Conservation (phyloP, 352 stramenopile genomes). For the Globisporangium spinosum region DNA sequence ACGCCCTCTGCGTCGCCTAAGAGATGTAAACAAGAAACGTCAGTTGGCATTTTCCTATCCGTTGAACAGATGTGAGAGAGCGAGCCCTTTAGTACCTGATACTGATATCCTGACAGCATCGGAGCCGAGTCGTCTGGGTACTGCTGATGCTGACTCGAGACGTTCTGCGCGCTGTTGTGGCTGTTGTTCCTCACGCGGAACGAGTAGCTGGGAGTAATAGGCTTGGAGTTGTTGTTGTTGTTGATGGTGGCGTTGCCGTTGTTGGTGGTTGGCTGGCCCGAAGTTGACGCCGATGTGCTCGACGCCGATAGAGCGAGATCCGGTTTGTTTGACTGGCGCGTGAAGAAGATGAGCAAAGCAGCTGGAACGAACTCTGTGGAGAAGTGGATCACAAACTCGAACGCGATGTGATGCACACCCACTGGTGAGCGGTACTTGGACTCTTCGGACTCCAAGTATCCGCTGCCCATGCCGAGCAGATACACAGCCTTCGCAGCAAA, state of each 20-base stretch:
- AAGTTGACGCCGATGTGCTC: slow-evolving; percentile 24
- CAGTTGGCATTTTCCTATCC: neutral
- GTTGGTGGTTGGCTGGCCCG: slow-evolving; percentile 7
- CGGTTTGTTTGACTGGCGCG: slow-evolving; percentile 28
- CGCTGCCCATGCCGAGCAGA: slow-evolving; percentile 64
- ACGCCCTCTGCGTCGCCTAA: slow-evolving; percentile 41
- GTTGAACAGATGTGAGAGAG: neutral
- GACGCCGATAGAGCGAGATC: slow-evolving; percentile 28
- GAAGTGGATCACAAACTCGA: slow-evolving; percentile 71
- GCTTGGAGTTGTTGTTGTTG: slow-evolving; percentile 30
- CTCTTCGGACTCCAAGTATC: slow-evolving; percentile 57
- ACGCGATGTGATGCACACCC: slow-evolving; percentile 64
- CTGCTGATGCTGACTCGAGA: slow-evolving; percentile 16
- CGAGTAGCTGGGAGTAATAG: slow-evolving; percentile 34
- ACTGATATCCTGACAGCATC: slow-evolving; percentile 65
- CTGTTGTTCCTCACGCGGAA: slow-evolving; percentile 34
- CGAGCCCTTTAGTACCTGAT: slow-evolving; percentile 34
- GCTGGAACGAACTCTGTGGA: slow-evolving; percentile 70
- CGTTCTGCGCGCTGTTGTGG: slow-evolving; percentile 25
- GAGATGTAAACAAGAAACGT: neutral
- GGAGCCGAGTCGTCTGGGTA: slow-evolving; percentile 48
- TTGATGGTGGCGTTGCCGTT: slow-evolving; percentile 22
- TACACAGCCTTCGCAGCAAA: slow-evolving; percentile 69
- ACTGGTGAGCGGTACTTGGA: slow-evolving; percentile 56
- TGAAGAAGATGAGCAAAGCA: slow-evolving; percentile 66